Conservation (phyloP, 805 yeast species). For the Lachancea nothofagi region DNA sequence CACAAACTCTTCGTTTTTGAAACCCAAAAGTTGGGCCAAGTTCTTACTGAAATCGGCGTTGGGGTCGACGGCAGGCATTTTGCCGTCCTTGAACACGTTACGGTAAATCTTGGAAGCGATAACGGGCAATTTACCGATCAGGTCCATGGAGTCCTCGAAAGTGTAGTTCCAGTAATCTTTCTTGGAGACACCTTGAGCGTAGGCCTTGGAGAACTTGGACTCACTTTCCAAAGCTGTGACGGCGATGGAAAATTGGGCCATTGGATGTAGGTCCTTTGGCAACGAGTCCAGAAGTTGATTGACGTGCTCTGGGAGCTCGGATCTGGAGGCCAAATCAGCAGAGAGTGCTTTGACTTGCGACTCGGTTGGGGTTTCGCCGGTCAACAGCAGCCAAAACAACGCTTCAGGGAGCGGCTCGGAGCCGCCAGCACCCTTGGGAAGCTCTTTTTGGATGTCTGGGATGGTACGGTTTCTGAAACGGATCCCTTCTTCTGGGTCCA, state of each 20-base stretch:
- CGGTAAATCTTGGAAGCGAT: slow-evolving; percentile 82
- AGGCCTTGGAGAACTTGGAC: slow-evolving; percentile 79
- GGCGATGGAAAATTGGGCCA: slow-evolving; percentile 86
- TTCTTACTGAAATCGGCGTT: slow-evolving; percentile 62
- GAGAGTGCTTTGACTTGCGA: slow-evolving; percentile 65
- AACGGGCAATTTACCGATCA: slow-evolving; percentile 74
- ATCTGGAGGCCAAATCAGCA: slow-evolving; percentile 73
- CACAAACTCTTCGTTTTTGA: slow-evolving; percentile 61
- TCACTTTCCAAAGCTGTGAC: slow-evolving; percentile 76
- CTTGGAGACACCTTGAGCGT: slow-evolving; percentile 77
- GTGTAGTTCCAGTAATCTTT: slow-evolving; percentile 81
- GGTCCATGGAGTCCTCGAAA: slow-evolving; percentile 73
- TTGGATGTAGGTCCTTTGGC: slow-evolving; percentile 76
- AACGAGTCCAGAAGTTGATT: slow-evolving; percentile 64
- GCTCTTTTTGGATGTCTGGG: slow-evolving; percentile 66
- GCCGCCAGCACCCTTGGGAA: slow-evolving; percentile 71
- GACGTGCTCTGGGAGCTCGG: slow-evolving; percentile 74
- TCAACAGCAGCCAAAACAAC: slow-evolving; percentile 72
- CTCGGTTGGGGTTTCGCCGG: slow-evolving; percentile 77
- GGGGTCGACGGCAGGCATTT: slow-evolving; percentile 46
- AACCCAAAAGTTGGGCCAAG: slow-evolving; percentile 53
- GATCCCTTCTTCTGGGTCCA: slow-evolving; percentile 81
- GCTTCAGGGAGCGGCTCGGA: slow-evolving; percentile 73
- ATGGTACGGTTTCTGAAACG: slow-evolving; percentile 81
- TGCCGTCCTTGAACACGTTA: slow-evolving; percentile 80